A percentile compares a stretch with the other conserved stretches of the same genome.
Conservation (phyloP, 139 green algal species). For the Desmodesmus armatus region DNA sequence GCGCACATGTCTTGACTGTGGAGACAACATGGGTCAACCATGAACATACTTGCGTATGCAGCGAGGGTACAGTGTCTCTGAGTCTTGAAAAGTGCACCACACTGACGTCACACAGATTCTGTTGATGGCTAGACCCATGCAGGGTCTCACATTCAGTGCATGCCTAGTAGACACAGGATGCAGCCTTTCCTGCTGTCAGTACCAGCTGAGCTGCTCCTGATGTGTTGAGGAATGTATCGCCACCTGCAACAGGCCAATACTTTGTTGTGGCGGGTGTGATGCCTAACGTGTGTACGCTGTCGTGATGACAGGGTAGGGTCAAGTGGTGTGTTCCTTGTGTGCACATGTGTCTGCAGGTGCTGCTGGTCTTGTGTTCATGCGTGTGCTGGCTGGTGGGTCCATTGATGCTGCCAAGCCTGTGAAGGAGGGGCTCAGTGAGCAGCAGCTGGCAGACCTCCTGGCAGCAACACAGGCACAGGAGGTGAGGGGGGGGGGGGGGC, state of each 20-base stretch:
- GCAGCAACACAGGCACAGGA: slow-evolving; percentile 45
- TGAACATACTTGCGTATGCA: too few relatives aligned
- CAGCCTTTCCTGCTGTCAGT: neutral
- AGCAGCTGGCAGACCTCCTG: slow-evolving; percentile 54
- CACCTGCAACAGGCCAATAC: neutral
- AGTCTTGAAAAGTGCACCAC: too few relatives aligned
- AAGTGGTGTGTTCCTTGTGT: neutral
- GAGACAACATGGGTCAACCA: too few relatives aligned
- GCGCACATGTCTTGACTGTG: neutral
- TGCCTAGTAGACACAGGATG: neutral
- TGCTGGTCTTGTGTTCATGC: slow-evolving; percentile 79
- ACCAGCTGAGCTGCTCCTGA: neutral
- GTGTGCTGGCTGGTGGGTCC: slow-evolving; percentile 72
- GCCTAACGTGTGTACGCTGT: neutral
- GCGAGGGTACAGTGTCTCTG: too few relatives aligned
- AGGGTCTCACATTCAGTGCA: too few relatives aligned
- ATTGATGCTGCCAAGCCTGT: slow-evolving; percentile 87
- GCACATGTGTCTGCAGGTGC: slow-evolving; percentile 33
- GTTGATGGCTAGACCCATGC: too few relatives aligned
- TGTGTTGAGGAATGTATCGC: neutral
- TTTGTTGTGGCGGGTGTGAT: neutral
- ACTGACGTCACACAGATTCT: too few relatives aligned
- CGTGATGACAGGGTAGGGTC: neutral
- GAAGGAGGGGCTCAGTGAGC: slow-evolving; percentile 78
- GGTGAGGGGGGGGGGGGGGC: too few relatives aligned